Evolutionary conservation across 176 grass and related monocot genomes (phyloP).

Genomic region (Rhynchospora tenuis): DNA sequence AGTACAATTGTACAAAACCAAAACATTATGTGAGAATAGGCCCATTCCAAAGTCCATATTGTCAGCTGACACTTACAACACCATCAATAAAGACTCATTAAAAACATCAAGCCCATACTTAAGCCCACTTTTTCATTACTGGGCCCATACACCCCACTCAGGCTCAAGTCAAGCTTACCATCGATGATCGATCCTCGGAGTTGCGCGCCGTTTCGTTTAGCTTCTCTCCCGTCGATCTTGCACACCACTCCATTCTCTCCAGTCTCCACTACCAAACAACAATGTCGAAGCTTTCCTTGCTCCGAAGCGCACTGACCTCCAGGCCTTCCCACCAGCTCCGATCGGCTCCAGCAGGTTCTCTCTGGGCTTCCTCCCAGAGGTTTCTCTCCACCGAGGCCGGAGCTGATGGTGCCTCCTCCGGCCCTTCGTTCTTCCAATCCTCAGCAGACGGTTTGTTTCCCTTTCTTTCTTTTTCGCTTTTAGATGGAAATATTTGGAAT

Average conservation of each 20-base stretch:
- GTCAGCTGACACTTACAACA: too few relatives aligned
- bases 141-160: background rate
- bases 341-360: background rate
- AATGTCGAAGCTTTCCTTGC: conserved; percentile 17
- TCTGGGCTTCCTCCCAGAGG: background rate
- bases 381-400: conserved; percentile 23
- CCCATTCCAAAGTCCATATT: background rate
- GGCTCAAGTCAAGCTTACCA: background rate
- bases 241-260: too few relatives aligned
- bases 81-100: background rate
- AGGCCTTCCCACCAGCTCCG: background rate
- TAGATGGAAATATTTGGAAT: background rate
- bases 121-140: background rate
- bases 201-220: background rate
- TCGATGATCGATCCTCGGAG: too few relatives aligned
- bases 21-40: background rate
- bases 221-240: background rate
- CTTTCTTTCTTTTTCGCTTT: background rate
- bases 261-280: background rate
- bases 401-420: conserved; percentile 1
- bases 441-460: conserved; percentile 30
- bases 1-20: too few relatives aligned
- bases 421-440: conserved; percentile 24
- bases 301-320: background rate
- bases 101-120: background rate